Evolutionary conservation across 345 rosid genomes (phyloP).

Genomic region (Corchorus capsularis): DNA sequence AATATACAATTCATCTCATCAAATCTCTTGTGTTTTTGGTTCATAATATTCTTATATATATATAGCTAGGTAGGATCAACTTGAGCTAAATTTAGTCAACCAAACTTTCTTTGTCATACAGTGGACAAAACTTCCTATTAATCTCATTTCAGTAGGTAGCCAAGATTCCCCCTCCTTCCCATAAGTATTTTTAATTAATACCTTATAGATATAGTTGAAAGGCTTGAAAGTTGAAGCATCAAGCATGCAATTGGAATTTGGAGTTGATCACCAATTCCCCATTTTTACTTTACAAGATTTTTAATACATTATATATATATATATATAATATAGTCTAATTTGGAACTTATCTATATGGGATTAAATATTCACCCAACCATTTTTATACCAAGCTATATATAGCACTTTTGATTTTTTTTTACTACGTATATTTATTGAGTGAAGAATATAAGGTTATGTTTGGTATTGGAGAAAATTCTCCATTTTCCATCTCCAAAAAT

Average conservation of each 20-base stretch:
- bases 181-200: neutral
- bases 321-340: no score
- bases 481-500: no score
- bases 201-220: no score
- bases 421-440: no score
- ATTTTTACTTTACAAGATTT: neutral
- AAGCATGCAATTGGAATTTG: neutral
- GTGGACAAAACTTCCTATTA: conserved; percentile 9
- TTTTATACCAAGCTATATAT: no score
- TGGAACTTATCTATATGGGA: neutral
- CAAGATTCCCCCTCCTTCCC: neutral
- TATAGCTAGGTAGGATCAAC: no score
- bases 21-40: neutral
- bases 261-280: neutral
- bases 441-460: no score
- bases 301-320: no score
- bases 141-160: neutral
- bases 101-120: neutral
- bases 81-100: neutral
- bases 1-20: neutral
- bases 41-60: neutral
- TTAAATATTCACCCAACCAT: neutral
- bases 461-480: no score
- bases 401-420: no score
- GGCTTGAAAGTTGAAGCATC: no score